phyloP scores from a whole-genome alignment of 345 rosid species.

The Pistacia atlantica region DNA sequence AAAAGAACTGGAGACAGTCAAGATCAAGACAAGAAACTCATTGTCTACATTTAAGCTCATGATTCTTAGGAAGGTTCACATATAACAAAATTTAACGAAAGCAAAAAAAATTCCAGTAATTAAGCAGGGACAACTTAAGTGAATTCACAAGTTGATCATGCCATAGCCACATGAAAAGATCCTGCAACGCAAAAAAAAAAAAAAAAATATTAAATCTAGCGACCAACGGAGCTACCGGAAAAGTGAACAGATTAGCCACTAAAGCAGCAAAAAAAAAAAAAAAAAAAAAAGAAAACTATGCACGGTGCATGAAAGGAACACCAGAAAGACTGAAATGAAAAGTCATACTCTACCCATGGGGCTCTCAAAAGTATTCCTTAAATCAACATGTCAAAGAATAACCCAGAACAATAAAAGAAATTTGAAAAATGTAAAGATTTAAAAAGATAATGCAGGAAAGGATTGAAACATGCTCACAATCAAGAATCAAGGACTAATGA shows the following conservation, averaged over 20 bases:
- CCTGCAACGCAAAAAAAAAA: slow-evolving; percentile 7
- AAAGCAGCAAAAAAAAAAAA: no score
- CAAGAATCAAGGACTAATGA: neutral
- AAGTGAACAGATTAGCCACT: no score
- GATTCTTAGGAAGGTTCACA: neutral
- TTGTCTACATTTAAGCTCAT: neutral
- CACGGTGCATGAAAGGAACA: no score
- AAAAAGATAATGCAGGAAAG: no score
- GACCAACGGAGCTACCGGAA: no score
- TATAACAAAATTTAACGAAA: neutral
- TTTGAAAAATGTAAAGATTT: neutral
- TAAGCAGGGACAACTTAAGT: neutral
- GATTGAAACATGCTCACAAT: neutral
- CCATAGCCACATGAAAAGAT: neutral
- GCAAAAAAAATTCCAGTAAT: neutral
- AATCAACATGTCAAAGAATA: neutral
- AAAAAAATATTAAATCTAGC: neutral
- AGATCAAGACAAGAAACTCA: neutral
- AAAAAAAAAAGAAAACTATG: no score
- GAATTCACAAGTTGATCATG: slow-evolving; percentile 7
- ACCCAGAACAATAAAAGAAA: neutral
- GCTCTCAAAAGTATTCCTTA: no score
- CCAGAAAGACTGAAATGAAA: no score
- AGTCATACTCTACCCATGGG: no score
- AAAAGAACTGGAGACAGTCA: slow-evolving; percentile 7